These are phyloP conservation scores for Silene conica DNA, from an alignment of 148 eudicot species.

Conservation along the genomic window DNA sequence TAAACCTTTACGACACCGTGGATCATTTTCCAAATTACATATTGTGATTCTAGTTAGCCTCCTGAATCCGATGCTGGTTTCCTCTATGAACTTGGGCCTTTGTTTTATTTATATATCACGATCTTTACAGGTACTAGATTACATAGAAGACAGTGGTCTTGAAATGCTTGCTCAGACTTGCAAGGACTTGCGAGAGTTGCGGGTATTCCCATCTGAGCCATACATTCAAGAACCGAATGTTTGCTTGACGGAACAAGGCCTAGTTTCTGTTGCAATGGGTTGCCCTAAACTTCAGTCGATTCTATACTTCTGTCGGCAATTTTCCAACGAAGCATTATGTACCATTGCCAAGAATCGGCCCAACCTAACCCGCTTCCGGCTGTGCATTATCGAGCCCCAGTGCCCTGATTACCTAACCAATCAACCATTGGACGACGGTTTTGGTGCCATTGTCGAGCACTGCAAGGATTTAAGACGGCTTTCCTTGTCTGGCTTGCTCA, in stretches of 20 bases:
- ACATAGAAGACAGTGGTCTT: constrained; percentile 83
- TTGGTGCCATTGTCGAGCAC: constrained; percentile 76
- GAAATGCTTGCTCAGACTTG: constrained; percentile 65
- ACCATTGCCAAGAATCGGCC: constrained; percentile 71
- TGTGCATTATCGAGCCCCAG: constrained; percentile 79
- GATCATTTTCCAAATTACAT: not conserved
- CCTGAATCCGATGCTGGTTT: not conserved
- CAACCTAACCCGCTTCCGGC: constrained; percentile 63
- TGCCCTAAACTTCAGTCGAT: constrained; percentile 88
- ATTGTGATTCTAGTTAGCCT: not conserved
- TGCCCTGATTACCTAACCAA: constrained; percentile 71
- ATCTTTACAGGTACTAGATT: constrained; percentile 67
- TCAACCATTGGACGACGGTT: constrained; percentile 75
- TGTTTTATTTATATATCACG: not conserved
- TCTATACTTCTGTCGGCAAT: constrained; percentile 85
- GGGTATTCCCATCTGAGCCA: constrained; percentile 92
- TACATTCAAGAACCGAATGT: constrained; percentile 67
- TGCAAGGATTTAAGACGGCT: constrained; percentile 78
- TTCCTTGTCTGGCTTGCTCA: constrained; percentile 77
- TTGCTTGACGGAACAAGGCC: constrained; percentile 74
- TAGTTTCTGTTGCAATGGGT: constrained; percentile 73
- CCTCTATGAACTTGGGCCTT: not conserved
- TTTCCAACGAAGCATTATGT: constrained; percentile 73
- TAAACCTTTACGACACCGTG: not conserved
- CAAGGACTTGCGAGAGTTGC: constrained; percentile 70